Conservation (phyloP, 2,329 filamentous ascomycete genomes). For the Fusarium verticillioides region DNA sequence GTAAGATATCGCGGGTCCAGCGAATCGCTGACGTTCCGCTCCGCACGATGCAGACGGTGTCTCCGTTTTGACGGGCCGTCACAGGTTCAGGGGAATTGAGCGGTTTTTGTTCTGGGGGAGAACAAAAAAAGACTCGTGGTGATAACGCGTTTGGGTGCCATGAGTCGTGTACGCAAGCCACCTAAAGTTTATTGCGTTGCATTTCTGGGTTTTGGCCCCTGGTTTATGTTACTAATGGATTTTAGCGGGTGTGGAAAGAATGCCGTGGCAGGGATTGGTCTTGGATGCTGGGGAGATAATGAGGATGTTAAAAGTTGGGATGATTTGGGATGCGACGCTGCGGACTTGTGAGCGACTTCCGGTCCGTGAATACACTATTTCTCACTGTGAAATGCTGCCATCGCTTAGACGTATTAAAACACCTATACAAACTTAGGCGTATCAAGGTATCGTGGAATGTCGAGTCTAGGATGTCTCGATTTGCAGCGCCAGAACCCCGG, state of each 20-base stretch:
- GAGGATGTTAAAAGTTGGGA: neutral
- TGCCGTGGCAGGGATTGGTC: neutral
- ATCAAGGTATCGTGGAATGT: neutral
- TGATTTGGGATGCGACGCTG: neutral
- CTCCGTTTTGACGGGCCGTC: slow-evolving; percentile 2
- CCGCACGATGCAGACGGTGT: neutral
- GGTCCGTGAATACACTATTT: too few relatives aligned
- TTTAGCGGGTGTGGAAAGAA: neutral
- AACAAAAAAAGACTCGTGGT: neutral
- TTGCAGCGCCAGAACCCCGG: neutral
- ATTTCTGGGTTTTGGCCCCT: neutral
- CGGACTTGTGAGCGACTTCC: neutral
- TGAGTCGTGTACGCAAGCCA: neutral
- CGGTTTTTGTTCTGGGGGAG: neutral
- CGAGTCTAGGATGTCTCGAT: neutral
- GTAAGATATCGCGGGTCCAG: neutral
- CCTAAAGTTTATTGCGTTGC: neutral
- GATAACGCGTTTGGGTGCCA: neutral
- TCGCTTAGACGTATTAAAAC: fast-evolving
- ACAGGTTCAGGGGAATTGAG: neutral
- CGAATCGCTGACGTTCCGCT: slow-evolving; percentile 13
- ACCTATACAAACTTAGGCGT: too few relatives aligned
- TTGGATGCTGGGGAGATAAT: neutral
- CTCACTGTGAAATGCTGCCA: neutral
- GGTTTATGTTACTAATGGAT: neutral